Conservation (phyloP, 805 yeast genomes). For the Barnettozyma vustinii region DNA sequence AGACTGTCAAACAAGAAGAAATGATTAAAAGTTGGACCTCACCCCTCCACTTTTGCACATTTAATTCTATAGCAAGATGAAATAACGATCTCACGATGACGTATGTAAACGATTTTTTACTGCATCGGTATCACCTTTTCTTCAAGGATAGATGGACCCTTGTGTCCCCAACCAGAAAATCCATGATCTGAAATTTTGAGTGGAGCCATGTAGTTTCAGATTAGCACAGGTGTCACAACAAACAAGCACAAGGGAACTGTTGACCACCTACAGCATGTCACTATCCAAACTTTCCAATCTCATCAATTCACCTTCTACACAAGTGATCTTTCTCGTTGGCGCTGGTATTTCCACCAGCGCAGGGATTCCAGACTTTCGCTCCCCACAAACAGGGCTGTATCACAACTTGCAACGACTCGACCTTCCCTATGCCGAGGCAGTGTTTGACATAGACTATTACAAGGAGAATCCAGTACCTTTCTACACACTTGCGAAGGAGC, state of each 20-base stretch:
- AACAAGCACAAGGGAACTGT: neutral
- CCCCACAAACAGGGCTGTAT: conserved; percentile 86
- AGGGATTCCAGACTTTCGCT: conserved; percentile 93
- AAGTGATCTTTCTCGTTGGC: conserved; percentile 70
- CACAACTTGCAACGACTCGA: conserved; percentile 68
- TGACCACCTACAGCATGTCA: neutral
- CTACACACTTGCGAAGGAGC: conserved; percentile 74
- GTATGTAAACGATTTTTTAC: neutral
- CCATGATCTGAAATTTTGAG: neutral
- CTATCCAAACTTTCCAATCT: conserved; percentile 7
- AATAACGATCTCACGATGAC: neutral
- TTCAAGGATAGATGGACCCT: neutral
- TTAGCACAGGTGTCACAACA: neutral
- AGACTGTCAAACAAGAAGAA: conserved; percentile 1
- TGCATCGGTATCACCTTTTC: neutral
- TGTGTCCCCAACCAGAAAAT: neutral
- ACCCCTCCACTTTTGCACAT: neutral
- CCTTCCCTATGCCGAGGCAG: conserved; percentile 92
- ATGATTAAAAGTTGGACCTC: neutral
- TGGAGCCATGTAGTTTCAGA: neutral
- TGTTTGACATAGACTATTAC: conserved; percentile 84
- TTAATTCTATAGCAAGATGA: neutral
- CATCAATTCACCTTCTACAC: conserved; percentile 15
- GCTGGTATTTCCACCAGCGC: conserved; percentile 94
- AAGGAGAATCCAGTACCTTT: conserved; percentile 75